Percentiles rank a stretch among this genome's conserved stretches.
These are phyloP conservation scores for Metschnikowia cubensis DNA, from an alignment of 805 yeast genomes.

Conservation along the genomic window DNA sequence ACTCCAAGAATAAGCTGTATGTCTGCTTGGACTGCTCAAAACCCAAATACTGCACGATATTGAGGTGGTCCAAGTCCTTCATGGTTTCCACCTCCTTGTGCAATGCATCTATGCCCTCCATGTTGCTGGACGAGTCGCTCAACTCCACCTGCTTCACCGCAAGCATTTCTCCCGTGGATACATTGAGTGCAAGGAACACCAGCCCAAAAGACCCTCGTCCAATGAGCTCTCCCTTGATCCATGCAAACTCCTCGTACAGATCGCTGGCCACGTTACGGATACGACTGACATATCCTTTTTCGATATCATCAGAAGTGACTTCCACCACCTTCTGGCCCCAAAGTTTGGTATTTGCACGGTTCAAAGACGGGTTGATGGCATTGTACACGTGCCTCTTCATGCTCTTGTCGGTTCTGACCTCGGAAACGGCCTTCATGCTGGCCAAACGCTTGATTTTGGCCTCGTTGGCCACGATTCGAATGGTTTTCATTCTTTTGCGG, in stretches of 20 bases:
- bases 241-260: conserved; percentile 79
- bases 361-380: conserved; percentile 27
- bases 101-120: conserved; percentile 74
- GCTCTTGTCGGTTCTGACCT: conserved; percentile 5
- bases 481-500: conserved; percentile 76
- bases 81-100: conserved; percentile 88
- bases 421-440: conserved; percentile 16
- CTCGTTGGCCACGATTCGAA: conserved; percentile 89
- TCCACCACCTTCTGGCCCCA: conserved; percentile 97
- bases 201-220: conserved; percentile 97
- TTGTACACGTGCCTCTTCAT: conserved; percentile 1
- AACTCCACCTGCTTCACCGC: conserved; percentile 94
- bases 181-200: conserved; percentile 86
- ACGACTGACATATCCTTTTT: conserved; percentile 61
- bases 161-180: conserved; percentile 97
- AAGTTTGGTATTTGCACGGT: conserved; percentile 83
- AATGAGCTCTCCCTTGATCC: conserved; percentile 96
- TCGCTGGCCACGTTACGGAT: conserved; percentile 59
- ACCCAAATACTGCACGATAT: conserved; percentile 94
- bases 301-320: conserved; percentile 69
- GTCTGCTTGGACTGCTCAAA: conserved; percentile 73
- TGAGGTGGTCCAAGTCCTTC: conserved; percentile 89
- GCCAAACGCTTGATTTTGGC: conserved; percentile 48
- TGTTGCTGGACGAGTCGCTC: conserved; percentile 21
- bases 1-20: conserved; percentile 86